phyloP scores from a whole-genome alignment of 176 grass and related monocot genomes.

The Stipa capillata region DNA sequence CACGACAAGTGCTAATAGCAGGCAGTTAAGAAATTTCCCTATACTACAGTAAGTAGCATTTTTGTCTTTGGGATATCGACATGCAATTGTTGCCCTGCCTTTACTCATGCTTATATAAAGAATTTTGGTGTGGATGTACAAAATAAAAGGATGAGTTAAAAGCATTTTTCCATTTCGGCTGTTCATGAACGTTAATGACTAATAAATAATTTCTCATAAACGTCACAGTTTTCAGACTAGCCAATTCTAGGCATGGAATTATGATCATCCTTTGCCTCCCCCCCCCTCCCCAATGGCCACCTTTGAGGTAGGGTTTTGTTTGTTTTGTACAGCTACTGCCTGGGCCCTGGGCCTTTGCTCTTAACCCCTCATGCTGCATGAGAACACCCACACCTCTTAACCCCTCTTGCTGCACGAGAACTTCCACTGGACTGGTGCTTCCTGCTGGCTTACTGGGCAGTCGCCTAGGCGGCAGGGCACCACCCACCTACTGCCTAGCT shows the following conservation, averaged over 20 bases:
- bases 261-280: neutral
- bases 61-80: neutral
- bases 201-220: neutral
- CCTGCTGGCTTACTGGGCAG: too few relatives aligned
- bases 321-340: too few relatives aligned
- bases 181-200: neutral
- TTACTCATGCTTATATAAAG: neutral
- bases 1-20: neutral
- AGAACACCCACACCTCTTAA: too few relatives aligned
- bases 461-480: neutral
- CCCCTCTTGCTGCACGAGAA: too few relatives aligned
- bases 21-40: neutral
- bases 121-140: neutral
- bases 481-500: too few relatives aligned
- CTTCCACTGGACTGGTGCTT: too few relatives aligned
- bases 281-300: too few relatives aligned
- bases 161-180: neutral
- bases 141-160: neutral
- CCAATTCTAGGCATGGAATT: neutral
- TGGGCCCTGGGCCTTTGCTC: too few relatives aligned
- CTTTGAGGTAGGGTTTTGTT: too few relatives aligned
- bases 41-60: too few relatives aligned
- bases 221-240: neutral
- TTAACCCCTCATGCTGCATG: too few relatives aligned
- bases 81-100: neutral